Evolutionary conservation across 179 eudicot species (phyloP), one percentile per base, ranked within the genome.

Genomic region (Nepenthes alata): DNA sequence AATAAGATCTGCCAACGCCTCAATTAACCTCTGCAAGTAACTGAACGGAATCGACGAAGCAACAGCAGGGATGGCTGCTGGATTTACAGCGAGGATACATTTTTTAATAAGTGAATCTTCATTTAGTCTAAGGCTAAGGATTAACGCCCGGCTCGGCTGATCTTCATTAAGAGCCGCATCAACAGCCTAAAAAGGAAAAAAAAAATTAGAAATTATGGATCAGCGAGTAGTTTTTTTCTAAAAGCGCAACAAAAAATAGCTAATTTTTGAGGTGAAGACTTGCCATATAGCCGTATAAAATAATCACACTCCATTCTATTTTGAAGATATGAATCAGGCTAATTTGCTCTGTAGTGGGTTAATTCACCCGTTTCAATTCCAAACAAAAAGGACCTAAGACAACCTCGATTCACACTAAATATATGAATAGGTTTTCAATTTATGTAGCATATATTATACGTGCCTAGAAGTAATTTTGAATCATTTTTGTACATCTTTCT

Each of bases 41-140:
- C 72, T 81, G 70, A 64, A 65, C 67, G 98, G 95, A 49, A 89
- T 67, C 49, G 90, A 77, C 34, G 87, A 79, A 59, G 89, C 89
- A 47, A 93, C 98, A 60, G 80, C 82, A 25, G 86, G 85, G 69
- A 93, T 74, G 55, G 83, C 95, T 59, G 67, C 78, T 35, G 98
- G 97, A 62, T 65, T 62, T 48, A 93, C 87, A 57, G 87, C 61
- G 66, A 89, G 61, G 15, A 93, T 79, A 54, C 95, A 89, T 66
- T 87, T 85, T 67, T 85, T 93, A 5, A 93, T 72, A 8, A 85
- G 75, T 37, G 74, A 57, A 71, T 93, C 98, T 74, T 93, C 97
- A 39, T 93, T 93, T 65, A 93, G 62, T 49, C 97, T 81, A 12
- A 93, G 89, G 54, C 98, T 89, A 16, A 93, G 93, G 63, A 89